Evolutionary conservation across 805 yeast species (phyloP).

Genomic region (Zygotorulaspora sp.): DNA sequence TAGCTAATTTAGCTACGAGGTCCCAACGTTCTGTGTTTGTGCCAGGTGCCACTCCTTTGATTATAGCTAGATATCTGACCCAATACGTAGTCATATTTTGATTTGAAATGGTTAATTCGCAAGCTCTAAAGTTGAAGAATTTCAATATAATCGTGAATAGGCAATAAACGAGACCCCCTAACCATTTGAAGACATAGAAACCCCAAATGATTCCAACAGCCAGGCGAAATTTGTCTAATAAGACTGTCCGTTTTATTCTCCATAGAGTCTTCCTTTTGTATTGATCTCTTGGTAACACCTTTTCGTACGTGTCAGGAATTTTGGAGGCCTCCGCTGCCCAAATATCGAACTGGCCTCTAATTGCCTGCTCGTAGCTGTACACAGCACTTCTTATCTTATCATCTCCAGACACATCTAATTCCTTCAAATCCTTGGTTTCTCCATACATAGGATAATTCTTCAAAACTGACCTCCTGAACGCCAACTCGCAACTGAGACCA

Average conservation of each 20-base stretch:
- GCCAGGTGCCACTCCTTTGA: slow-evolving; percentile 1
- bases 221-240: too few relatives aligned
- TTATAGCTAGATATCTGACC: slow-evolving; percentile 3
- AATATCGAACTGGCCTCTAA: slow-evolving; percentile 1
- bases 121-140: too few relatives aligned
- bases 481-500: slow-evolving; percentile 1
- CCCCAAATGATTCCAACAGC: too few relatives aligned
- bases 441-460: neutral
- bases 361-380: neutral
- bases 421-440: neutral
- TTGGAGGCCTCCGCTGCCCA: neutral
- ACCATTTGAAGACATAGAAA: too few relatives aligned
- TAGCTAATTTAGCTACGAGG: slow-evolving; percentile 2
- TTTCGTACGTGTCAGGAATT: neutral
- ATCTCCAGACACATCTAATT: too few relatives aligned
- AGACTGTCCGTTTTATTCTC: too few relatives aligned
- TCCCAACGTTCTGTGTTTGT: slow-evolving; percentile 4
- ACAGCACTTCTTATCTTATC: neutral
- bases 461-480: slow-evolving; percentile 2
- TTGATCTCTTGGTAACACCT: neutral
- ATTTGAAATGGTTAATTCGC: neutral
- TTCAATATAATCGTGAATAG: too few relatives aligned
- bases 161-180: too few relatives aligned
- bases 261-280: too few relatives aligned
- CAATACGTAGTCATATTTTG: neutral